A percentile compares a stretch with the other conserved stretches of the same genome.
phyloP scores from a whole-genome alignment of 371 early-diverging fungal genomes.

The Rhizopus arrhizus region DNA sequence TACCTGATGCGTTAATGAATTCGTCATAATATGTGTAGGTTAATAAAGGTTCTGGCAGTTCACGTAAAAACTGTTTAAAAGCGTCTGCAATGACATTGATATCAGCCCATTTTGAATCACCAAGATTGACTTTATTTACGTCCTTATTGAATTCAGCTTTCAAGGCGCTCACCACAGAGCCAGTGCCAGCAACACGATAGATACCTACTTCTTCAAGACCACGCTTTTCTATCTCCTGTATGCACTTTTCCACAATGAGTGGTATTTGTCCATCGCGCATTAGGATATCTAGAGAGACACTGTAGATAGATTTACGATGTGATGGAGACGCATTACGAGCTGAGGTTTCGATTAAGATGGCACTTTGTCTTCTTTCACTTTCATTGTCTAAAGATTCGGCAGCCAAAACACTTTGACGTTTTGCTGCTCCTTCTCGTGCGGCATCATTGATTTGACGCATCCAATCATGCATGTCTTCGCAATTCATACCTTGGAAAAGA shows the following conservation, averaged over 20 bases:
- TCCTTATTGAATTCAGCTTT: constrained; percentile 64
- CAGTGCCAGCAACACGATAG: constrained; percentile 78
- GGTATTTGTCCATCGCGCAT: constrained; percentile 67
- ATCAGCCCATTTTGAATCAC: constrained; percentile 72
- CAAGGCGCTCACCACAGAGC: constrained; percentile 66
- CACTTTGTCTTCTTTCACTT: neutral
- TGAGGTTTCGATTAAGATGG: neutral
- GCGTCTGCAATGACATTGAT: constrained; percentile 90
- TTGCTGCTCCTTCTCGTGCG: constrained; percentile 74
- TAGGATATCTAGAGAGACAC: constrained; percentile 60
- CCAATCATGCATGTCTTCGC: constrained; percentile 80
- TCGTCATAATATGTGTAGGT: constrained; percentile 81
- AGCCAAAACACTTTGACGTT: constrained; percentile 56
- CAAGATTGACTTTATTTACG: constrained; percentile 59
- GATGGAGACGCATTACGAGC: constrained; percentile 1
- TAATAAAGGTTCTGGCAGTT: constrained; percentile 90
- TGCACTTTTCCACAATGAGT: constrained; percentile 69
- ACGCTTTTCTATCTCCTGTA: constrained; percentile 75
- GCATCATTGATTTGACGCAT: constrained; percentile 72
- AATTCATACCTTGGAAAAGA: constrained; percentile 71
- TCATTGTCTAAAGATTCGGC: constrained; percentile 28
- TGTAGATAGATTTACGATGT: constrained; percentile 51
- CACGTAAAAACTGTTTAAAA: constrained; percentile 91
- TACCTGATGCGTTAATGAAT: constrained; percentile 83
- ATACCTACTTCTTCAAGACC: constrained; percentile 86